phyloP scores from a whole-genome alignment of 148 eudicot genomes.

The Nepenthes mirabilis region DNA sequence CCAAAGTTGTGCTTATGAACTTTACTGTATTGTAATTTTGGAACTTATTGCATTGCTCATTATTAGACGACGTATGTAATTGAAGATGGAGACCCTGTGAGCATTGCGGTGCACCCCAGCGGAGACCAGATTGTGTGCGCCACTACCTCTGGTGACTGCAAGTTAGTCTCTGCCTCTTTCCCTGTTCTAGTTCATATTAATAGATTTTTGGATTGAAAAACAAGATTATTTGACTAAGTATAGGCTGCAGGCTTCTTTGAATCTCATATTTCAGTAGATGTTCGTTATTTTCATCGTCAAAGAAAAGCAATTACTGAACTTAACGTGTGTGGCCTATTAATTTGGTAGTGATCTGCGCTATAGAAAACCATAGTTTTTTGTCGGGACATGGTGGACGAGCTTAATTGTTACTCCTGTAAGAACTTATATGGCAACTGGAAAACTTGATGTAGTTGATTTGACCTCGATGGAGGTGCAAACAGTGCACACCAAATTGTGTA shows the following conservation, averaged over 20 bases:
- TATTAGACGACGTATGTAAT: conserved; percentile 40
- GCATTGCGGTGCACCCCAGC: conserved; percentile 72
- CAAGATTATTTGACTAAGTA: background rate
- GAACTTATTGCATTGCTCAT: background rate
- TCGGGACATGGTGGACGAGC: no score
- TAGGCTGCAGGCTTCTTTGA: background rate
- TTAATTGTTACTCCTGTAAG: no score
- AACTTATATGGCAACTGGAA: no score
- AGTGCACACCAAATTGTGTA: no score
- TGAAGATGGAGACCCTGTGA: conserved; percentile 57
- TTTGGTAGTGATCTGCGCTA: no score
- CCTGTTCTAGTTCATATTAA: background rate
- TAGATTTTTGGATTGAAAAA: no score
- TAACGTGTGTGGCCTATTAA: no score
- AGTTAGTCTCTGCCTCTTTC: conserved; percentile 18
- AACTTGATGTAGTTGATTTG: no score
- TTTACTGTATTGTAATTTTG: background rate
- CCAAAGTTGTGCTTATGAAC: no score
- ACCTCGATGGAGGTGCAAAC: no score
- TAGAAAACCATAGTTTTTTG: no score
- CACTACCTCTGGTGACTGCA: conserved; percentile 64
- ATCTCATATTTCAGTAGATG: conserved; percentile 1
- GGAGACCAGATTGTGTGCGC: conserved; percentile 81
- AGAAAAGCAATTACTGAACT: no score
- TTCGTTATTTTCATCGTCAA: background rate